Conservation (phyloP, 1,284 basidiomycete genomes). For the Singerocomus inundabilis region DNA sequence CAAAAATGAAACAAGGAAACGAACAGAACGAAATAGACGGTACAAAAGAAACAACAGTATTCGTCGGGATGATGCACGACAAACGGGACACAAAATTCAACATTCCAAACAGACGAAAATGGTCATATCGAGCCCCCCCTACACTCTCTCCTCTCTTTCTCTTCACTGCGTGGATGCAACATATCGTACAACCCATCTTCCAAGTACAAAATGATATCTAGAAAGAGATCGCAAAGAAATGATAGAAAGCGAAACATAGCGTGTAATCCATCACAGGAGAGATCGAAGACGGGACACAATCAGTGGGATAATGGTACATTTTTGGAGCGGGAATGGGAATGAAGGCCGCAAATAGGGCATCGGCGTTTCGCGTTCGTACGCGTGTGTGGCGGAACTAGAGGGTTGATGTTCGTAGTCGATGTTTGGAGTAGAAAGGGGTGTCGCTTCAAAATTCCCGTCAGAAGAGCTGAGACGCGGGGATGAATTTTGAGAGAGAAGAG, state of each 20-base stretch:
- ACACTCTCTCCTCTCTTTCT: too few species aligned
- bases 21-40: background rate
- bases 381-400: background rate
- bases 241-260: background rate
- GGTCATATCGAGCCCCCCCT: too few species aligned
- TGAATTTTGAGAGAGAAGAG: background rate
- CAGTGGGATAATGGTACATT: slow-evolving; percentile 11
- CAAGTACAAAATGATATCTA: too few species aligned
- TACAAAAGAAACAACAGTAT: too few species aligned
- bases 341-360: background rate
- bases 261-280: too few species aligned
- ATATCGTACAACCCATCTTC: too few species aligned
- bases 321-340: background rate
- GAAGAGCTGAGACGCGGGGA: background rate
- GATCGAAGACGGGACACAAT: background rate
- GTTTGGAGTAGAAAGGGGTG: background rate
- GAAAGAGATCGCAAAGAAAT: too few species aligned
- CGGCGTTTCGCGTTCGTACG: background rate
- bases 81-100: too few species aligned
- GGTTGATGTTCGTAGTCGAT: background rate
- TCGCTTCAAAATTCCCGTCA: slow-evolving; percentile 10
- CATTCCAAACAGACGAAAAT: too few species aligned
- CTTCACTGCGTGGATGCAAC: too few species aligned
- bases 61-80: too few species aligned
- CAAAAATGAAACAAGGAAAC: too few species aligned